Evolutionary conservation across 495 filamentous ascomycete species (phyloP).

Genomic region (Hypoxylon perforatum): DNA sequence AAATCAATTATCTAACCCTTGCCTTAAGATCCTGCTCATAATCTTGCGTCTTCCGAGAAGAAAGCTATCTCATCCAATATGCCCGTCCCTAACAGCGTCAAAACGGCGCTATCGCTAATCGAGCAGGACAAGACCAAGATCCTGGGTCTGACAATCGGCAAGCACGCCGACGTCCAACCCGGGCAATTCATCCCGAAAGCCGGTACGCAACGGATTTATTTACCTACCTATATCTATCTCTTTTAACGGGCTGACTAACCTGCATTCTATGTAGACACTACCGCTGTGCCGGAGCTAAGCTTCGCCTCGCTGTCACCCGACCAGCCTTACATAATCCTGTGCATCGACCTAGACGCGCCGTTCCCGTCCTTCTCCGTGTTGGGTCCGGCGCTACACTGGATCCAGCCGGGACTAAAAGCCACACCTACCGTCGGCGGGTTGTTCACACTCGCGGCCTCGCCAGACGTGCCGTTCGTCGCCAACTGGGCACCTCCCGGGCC

Average conservation of each 20-base stretch:
- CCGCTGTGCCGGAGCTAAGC: conserved; percentile 19
- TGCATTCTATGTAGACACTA: conserved; percentile 11
- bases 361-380: conserved; percentile 63
- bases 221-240: no score
- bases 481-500: conserved; percentile 62
- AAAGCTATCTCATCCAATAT: conserved; percentile 12
- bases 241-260: conserved; percentile 11
- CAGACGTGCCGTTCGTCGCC: conserved; percentile 48
- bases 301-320: conserved; percentile 29
- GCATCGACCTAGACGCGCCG: conserved; percentile 65
- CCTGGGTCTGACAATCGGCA: conserved; percentile 27
- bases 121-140: conserved; percentile 31
- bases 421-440: conserved; percentile 21
- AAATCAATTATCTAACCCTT: background rate
- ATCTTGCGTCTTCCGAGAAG: background rate
- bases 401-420: conserved; percentile 57
- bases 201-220: conserved; percentile 20
- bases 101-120: conserved; percentile 23
- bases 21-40: no score
- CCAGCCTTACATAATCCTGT: conserved; percentile 57
- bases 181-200: conserved; percentile 24
- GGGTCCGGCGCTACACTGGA: conserved; percentile 62
- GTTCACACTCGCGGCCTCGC: conserved; percentile 7
- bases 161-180: conserved; percentile 23
- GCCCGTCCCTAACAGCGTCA: conserved; percentile 10